Evolutionary conservation across 192 early-diverging fungal species (phyloP), one percentile per base, ranked within the genome.

Genomic region (Entomortierella lignicola): DNA sequence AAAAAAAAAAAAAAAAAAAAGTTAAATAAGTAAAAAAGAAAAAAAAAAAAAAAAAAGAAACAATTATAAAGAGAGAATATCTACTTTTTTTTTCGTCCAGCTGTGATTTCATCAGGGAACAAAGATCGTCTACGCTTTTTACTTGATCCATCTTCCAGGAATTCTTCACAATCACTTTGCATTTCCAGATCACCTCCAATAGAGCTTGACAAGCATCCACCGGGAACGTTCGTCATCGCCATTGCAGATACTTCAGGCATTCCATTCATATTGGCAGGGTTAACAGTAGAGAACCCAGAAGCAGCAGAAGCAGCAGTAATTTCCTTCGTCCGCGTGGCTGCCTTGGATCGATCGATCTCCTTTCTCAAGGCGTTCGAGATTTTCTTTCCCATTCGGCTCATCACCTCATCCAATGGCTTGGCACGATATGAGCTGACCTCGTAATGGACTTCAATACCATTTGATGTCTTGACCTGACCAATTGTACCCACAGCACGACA

Each of bases 381-480:
- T 57, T 79, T 79, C 68, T 79, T 79, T 44, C 75, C 75, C 75
- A 79, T 79, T 1, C 75, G 60, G 51, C 58, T 79, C 75, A 79
- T 79, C 12, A 79, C 75, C 57, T 79, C 75, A 10, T 79, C 75
- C 67, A 79, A 44, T 25, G 75, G 75, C 52, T 79, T 79, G 44
- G 75, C 75, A 5, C 75, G 66, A 47, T 79, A 79, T 0, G 68
- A 39, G 4, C 54, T 59, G 25, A 79, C 52, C 26, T 79, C 75
- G 41, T 55, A 70, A 26, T 79, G 75, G n/a, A 66, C 57, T 42
- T 79, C 75, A 17, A 65, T 57, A 2, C 75, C 75, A 44, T 79
- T 79, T 0, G 66, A 53, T 8, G 54, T 65, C 68, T 79, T 79
- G 56, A 79, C 58, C 68, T 79, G 75, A 55, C 75, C 75, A 37